Base-by-base conservation (phyloP, 345 rosid genomes). In the Rubroshorea leprosula region DNA sequence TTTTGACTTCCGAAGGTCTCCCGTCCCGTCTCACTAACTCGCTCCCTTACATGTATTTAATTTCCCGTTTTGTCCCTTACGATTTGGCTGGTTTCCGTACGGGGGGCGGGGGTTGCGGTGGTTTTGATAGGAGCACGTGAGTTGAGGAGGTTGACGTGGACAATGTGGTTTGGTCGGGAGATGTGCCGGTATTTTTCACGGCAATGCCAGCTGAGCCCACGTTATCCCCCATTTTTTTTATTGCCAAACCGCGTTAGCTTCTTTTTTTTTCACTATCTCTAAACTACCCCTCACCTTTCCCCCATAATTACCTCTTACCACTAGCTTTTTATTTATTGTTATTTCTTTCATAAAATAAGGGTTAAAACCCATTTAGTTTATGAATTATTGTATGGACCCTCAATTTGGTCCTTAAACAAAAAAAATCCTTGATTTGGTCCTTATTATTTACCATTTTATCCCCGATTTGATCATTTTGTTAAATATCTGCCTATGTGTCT, bases 151-250 rank as follows among this genome's bases (percentile, higher is more conserved):
- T 6, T 15, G 54, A 64, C 41, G 68, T 47, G 59, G 26, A 20
- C 60, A n/a, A 5, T 22, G 50, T 46, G 26, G 56, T 19, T 53
- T 61, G 68, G 68, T 57, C 57, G 57, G 56, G 47, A 4, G n/a
- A 13, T 15, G 55, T 50, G 71, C 66, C 61, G 43, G 65, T 55
- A n/a, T 38, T 55, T 65, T 72, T 60, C 72, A 72, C 67, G 64
- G 74, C 67, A 56, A 69, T 21, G 23, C 23, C 60, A 58, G 26
- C 62, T 35, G 44, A 55, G 15, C 63, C 51, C 62, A 44, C 49
- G 27, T 56, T 31, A 56, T n/a, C n/a, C n/a, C n/a, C n/a, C n/a
- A n/a, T n/a, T n/a, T n/a, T n/a, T 66, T 58, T 53, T 21, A 16
- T 5, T 57, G 57, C 20, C 27, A 19, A 47, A 61, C 56, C 11